These are phyloP conservation scores for Psilocybe azurescens DNA, from an alignment of 768 basidiomycete genomes.

Conservation along the genomic window DNA sequence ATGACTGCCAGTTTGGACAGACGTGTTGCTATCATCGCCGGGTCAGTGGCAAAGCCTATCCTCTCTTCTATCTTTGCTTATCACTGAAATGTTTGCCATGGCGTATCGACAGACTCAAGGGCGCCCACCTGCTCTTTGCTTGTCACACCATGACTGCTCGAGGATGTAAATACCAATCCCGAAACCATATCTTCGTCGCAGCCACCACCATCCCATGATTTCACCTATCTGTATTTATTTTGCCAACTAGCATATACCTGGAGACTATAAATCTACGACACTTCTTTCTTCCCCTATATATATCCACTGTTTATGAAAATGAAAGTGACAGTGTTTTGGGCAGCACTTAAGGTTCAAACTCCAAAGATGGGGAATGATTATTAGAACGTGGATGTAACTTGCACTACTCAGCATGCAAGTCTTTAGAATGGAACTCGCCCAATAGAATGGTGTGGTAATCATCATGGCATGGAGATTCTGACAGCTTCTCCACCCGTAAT, in stretches of 20 bases:
- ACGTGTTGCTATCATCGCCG: constrained; percentile 21
- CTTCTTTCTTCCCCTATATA: neutral
- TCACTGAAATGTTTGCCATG: neutral
- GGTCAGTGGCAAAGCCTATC: constrained; percentile 5
- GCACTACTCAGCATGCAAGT: neutral
- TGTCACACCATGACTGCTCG: constrained; percentile 18
- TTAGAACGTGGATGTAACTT: neutral
- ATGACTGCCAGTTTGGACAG: constrained; percentile 12
- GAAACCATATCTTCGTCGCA: neutral
- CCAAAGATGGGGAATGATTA: neutral
- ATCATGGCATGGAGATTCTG: neutral
- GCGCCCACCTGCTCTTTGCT: constrained; percentile 17
- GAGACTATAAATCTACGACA: too few species aligned
- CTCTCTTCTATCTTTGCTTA: neutral
- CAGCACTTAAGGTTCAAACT: neutral
- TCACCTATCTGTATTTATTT: neutral
- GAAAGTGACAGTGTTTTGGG: neutral
- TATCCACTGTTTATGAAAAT: neutral
- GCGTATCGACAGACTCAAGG: constrained; percentile 15
- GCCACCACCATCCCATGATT: neutral
- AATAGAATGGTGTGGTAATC: neutral
- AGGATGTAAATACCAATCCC: constrained; percentile 7
- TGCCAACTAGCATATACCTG: neutral
- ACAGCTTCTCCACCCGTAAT: neutral
- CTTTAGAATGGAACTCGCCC: neutral